Percentiles rank a stretch among this genome's conserved stretches.
Evolutionary conservation across 2,329 filamentous ascomycete species (phyloP).

Genomic region (Fusarium humuli): DNA sequence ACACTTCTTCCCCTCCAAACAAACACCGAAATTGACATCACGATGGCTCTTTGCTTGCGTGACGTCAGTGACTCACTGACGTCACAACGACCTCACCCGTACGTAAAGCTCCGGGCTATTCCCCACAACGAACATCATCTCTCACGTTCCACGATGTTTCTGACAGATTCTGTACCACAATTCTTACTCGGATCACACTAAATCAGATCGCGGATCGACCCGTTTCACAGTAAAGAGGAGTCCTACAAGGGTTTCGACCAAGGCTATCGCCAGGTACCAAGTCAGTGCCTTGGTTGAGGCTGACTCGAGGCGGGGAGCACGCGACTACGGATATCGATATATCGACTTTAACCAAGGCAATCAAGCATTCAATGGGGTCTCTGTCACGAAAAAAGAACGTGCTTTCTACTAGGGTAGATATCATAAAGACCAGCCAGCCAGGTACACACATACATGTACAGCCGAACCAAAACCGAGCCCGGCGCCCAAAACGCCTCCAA

Average conservation of each 20-base stretch:
- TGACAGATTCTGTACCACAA: conserved; percentile 20
- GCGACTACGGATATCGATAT: neutral
- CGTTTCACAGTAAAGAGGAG: conserved; percentile 8
- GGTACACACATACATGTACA: neutral
- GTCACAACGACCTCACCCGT: conserved; percentile 33
- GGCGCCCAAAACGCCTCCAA: conserved; percentile 36
- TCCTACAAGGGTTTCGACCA: conserved; percentile 14
- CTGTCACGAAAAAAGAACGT: neutral
- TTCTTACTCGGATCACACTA: conserved; percentile 5
- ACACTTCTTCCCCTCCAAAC: neutral
- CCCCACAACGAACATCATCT: conserved; percentile 31
- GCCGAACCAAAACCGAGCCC: conserved; percentile 25
- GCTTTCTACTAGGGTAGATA: conserved; percentile 3
- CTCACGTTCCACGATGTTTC: conserved; percentile 10
- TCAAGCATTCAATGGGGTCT: conserved; percentile 2
- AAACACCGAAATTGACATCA: conserved; percentile 19
- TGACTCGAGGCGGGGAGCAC: conserved; percentile 15
- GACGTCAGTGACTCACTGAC: conserved; percentile 44
- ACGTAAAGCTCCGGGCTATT: conserved; percentile 36
- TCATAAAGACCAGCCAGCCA: conserved; percentile 1
- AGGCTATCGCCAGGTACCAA: conserved; percentile 21
- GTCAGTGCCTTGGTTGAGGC: conserved; percentile 17
- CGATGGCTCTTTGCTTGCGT: conserved; percentile 26
- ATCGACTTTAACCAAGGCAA: conserved; percentile 15
- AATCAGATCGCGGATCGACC: conserved; percentile 23